These are phyloP conservation scores for Breynia disticha DNA, from an alignment of 441 rosid species.

Conservation along the genomic window DNA sequence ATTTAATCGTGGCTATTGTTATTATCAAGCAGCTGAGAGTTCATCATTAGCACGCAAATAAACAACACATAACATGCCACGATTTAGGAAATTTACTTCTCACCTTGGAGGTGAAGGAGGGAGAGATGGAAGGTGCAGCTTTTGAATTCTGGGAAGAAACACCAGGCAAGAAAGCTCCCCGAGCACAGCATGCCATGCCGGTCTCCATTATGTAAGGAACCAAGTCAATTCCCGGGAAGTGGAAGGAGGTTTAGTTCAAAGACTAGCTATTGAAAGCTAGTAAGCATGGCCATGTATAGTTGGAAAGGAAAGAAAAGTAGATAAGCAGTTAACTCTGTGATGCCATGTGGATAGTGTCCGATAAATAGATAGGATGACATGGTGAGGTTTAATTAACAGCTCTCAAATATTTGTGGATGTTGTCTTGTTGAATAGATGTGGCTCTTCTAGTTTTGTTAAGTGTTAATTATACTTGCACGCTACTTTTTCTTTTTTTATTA, in stretches of 20 bases:
- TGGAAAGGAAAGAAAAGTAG: slow-evolving; percentile 19
- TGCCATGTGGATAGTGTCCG: slow-evolving; percentile 44
- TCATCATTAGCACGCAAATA: neutral
- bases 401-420: slow-evolving; percentile 43
- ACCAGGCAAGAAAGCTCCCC: slow-evolving; percentile 51
- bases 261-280: neutral
- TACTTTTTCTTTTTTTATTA: too few species aligned
- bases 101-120: slow-evolving; percentile 66
- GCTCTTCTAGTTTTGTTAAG: too few species aligned
- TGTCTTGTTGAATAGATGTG: slow-evolving; percentile 16
- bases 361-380: slow-evolving; percentile 28
- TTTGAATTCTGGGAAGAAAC: slow-evolving; percentile 64
- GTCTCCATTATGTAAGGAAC: slow-evolving; percentile 44
- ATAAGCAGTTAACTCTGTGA: slow-evolving; percentile 34
- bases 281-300: slow-evolving; percentile 11
- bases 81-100: neutral
- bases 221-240: neutral
- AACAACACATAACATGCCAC: neutral
- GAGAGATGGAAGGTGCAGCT: slow-evolving; percentile 42
- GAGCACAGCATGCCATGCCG: slow-evolving; percentile 51
- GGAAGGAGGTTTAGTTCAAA: neutral
- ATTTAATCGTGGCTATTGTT: too few species aligned
- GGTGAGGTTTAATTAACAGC: slow-evolving; percentile 30
- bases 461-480: too few species aligned
- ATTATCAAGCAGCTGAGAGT: neutral